These are phyloP conservation scores for Hibiscus tridactylites DNA, from an alignment of 345 rosid species.

Conservation along the genomic window DNA sequence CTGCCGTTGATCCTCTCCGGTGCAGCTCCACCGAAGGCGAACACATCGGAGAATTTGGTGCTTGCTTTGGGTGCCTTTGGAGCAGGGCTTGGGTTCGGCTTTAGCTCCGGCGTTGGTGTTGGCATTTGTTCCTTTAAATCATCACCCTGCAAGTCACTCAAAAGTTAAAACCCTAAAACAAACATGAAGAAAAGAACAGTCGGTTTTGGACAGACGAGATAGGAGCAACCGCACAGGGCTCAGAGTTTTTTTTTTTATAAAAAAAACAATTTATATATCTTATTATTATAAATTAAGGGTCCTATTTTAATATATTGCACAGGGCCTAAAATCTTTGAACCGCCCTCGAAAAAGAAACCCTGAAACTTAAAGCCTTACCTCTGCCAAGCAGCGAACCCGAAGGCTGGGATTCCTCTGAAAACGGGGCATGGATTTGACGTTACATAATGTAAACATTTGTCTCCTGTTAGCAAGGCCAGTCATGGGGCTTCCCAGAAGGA, in stretches of 20 bases:
- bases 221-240: not conserved
- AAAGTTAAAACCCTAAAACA: not conserved
- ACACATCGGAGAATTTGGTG: conserved; percentile 45
- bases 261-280: too few species aligned
- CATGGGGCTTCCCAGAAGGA: conserved; percentile 25
- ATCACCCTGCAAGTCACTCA: not conserved
- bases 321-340: too few species aligned
- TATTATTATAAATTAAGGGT: too few species aligned
- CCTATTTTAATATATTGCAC: too few species aligned
- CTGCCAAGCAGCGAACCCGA: conserved; percentile 33
- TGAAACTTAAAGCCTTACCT: conserved; percentile 19
- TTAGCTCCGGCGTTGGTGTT: not conserved
- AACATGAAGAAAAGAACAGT: too few species aligned
- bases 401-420: conserved; percentile 17
- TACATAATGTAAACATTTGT: conserved; percentile 14
- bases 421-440: conserved; percentile 13
- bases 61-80: conserved; percentile 30
- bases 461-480: conserved; percentile 16
- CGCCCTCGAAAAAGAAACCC: too few species aligned
- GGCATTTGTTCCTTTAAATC: not conserved
- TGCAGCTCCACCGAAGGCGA: conserved; percentile 78
- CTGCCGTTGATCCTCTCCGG: conserved; percentile 90
- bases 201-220: too few species aligned
- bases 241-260: not conserved
- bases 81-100: not conserved